Base-by-base conservation (phyloP, 768 basidiomycete species). In the Suillus paluster region DNA sequence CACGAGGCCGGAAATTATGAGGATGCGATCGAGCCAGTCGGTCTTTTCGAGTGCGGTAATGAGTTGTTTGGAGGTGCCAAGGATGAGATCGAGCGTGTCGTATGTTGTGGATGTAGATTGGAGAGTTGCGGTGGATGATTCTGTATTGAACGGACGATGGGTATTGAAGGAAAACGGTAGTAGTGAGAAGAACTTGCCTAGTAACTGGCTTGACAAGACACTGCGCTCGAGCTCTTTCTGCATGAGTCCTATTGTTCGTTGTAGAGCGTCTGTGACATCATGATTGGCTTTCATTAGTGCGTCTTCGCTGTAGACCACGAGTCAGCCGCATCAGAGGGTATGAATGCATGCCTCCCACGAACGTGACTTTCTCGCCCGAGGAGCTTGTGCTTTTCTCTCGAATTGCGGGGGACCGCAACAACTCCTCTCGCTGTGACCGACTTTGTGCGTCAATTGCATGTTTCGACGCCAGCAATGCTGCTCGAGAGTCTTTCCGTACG, bases 161-260 rank as follows among this genome's bases (percentile, higher is more conserved):
- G 15, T 25, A 19, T 49, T 42, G 21, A 4, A 19, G 12, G n/a
- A 12, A 9, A 1, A 17, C 27, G 12, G 30, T 23, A 33, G 30
- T 23, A 33, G 58, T 33, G 17, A 21, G 41, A 55, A 0, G 11
- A 19, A 71, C 80, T 46, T 68, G 91, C 94, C 92, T 41, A 99
- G 85, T 72, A 96, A 86, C 71, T 99, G 95, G 6, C 82, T 83
- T 4, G 92, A 87, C 54, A 97, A 81, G 7, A 96, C 92, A 0
- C 93, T 95, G 25, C 88, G 86, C 69, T 98, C 93, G 3, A 99
- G 86, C 70, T 99, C 97, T 44, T 85, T 86, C 76, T 97, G 94
- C 93, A 99, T 94, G 5, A 94, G 78, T 14, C 79, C 81, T 41
- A 94, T 84, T 4, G 96, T 98, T 39, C 95, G 85, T 52, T 92